Evolutionary conservation across 2,329 filamentous ascomycete genomes (phyloP).

Genomic region (Beauveria sp.): DNA sequence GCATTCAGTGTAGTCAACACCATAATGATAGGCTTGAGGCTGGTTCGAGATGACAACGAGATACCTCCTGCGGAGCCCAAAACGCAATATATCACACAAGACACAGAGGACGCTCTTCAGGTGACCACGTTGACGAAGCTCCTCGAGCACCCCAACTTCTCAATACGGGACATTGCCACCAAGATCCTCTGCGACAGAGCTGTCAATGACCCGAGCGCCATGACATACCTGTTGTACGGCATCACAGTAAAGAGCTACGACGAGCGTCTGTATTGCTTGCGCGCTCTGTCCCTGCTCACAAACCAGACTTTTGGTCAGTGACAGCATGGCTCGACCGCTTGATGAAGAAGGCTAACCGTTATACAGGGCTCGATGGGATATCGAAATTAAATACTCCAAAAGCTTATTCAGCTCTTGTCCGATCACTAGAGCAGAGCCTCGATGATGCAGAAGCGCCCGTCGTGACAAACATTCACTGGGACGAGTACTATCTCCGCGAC

Average conservation of each 20-base stretch:
- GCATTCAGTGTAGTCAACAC: conserved; percentile 49
- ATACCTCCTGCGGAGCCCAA: conserved; percentile 58
- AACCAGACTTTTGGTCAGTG: conserved; percentile 27
- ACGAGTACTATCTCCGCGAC: conserved; percentile 56
- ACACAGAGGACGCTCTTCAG: conserved; percentile 65
- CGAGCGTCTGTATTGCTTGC: conserved; percentile 47
- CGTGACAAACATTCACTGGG: conserved; percentile 49
- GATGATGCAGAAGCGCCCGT: conserved; percentile 40
- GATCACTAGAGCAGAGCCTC: conserved; percentile 50
- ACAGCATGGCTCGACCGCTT: neutral
- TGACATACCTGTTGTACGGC: conserved; percentile 46
- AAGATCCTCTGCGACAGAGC: conserved; percentile 49
- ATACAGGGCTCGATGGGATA: conserved; percentile 29
- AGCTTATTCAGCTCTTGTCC: conserved; percentile 50
- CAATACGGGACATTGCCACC: conserved; percentile 61
- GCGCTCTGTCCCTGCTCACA: conserved; percentile 48
- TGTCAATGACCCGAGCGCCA: conserved; percentile 48
- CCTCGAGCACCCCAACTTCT: conserved; percentile 61
- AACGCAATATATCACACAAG: conserved; percentile 66
- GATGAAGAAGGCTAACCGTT: conserved; percentile 13
- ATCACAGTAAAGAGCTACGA: conserved; percentile 53
- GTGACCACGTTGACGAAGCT: conserved; percentile 60
- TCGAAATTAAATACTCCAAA: conserved; percentile 40
- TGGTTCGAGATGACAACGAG: conserved; percentile 56
- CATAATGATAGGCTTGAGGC: conserved; percentile 50